Percentiles rank a stretch among this genome's conserved stretches.
These are phyloP conservation scores for Heterobasidion annosum DNA, from an alignment of 1,284 basidiomycete species.

Conservation along the genomic window DNA sequence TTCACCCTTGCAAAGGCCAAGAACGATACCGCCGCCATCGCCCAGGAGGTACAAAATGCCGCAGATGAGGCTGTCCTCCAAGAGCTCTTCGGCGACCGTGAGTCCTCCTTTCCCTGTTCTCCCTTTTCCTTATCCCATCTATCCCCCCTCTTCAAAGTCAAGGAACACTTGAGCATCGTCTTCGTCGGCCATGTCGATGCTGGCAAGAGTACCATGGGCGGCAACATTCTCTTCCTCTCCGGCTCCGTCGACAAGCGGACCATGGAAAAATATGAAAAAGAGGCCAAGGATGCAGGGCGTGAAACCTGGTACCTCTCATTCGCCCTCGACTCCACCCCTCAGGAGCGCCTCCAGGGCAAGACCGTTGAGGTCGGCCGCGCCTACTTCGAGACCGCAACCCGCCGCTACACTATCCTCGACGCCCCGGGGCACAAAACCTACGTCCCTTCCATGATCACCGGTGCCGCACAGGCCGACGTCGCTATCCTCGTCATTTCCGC, in stretches of 20 bases:
- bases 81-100: conserved; percentile 41
- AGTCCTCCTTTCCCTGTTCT: too few relatives aligned
- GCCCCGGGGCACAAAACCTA: conserved; percentile 96
- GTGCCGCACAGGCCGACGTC: conserved; percentile 93
- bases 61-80: conserved; percentile 78
- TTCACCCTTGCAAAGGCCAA: conserved; percentile 78
- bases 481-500: conserved; percentile 94
- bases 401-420: conserved; percentile 93
- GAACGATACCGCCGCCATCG: conserved; percentile 71
- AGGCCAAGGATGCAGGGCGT: conserved; percentile 91
- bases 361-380: conserved; percentile 95
- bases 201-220: conserved; percentile 95
- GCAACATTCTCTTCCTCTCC: conserved; percentile 84
- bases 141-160: conserved; percentile 36
- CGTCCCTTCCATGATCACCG: conserved; percentile 94
- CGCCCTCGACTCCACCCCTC: conserved; percentile 93
- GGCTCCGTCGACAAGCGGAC: conserved; percentile 96
- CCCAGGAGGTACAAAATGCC: conserved; percentile 68
- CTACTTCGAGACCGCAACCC: conserved; percentile 82
- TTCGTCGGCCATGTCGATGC: conserved; percentile 98
- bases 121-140: too few relatives aligned
- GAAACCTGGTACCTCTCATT: conserved; percentile 96
- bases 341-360: conserved; percentile 90
- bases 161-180: conserved; percentile 91
- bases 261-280: conserved; percentile 93